Conservation (phyloP, 2,329 filamentous ascomycete species). For the Diaporthe eres region DNA sequence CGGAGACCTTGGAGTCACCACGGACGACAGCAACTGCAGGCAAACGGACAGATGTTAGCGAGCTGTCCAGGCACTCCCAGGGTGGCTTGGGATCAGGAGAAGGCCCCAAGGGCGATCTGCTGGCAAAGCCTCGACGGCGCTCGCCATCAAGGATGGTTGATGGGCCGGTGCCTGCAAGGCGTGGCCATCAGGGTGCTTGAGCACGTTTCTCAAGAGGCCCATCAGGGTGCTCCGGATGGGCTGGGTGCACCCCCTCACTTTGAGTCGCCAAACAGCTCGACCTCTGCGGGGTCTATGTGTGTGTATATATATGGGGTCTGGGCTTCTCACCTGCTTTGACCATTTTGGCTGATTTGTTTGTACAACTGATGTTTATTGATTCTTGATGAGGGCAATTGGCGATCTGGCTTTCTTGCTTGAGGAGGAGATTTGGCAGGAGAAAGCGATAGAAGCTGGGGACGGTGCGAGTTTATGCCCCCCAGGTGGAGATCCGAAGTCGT, state of each 20-base stretch:
- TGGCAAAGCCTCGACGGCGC: background rate
- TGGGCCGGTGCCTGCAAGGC: background rate
- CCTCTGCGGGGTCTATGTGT: constrained; percentile 41
- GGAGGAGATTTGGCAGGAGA: constrained; percentile 39
- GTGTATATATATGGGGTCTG: constrained; percentile 30
- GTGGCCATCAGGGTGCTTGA: constrained; percentile 49
- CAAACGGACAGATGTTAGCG: constrained; percentile 33
- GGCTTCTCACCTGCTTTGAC: constrained; percentile 88
- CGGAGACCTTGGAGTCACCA: constrained; percentile 95
- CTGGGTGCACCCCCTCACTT: constrained; percentile 46
- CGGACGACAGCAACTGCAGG: constrained; percentile 91
- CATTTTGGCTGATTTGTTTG: constrained; percentile 80
- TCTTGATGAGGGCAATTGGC: constrained; percentile 41
- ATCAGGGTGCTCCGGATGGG: constrained; percentile 59
- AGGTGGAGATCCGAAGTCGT: constrained; percentile 34
- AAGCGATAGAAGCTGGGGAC: constrained; percentile 44
- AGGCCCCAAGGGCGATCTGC: background rate
- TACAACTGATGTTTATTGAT: constrained; percentile 47
- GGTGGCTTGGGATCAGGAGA: background rate
- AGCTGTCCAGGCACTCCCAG: background rate
- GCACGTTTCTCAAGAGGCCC: constrained; percentile 46
- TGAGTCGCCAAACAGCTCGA: constrained; percentile 37
- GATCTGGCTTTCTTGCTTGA: constrained; percentile 33
- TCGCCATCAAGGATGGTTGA: constrained; percentile 22
- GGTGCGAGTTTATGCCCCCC: constrained; percentile 32